Evolutionary conservation across 805 yeast species (phyloP), one percentile per base, ranked within the genome.

Genomic region (Starmerella bombi): DNA sequence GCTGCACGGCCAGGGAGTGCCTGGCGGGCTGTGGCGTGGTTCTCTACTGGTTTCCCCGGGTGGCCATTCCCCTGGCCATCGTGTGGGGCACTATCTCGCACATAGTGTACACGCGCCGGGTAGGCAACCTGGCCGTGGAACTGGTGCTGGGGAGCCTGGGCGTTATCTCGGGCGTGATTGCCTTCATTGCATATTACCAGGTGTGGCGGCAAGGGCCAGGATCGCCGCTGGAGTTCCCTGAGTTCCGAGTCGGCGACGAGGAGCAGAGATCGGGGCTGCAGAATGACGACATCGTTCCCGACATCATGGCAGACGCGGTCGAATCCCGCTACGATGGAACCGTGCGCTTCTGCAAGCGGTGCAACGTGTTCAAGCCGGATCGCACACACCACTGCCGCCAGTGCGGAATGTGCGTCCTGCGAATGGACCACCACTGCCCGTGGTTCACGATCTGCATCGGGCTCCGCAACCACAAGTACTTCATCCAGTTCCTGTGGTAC

Each of bases 371-470:
- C 64, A 65, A 65, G 42, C 69, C 69, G 1, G 69, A 65, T 46
- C 49, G 69, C 14, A 49, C 69, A 6, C 69, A 65, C 42, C 69
- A 65, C 44, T 65, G 69, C 50, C 49, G 63, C 22, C 50, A 57
- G 29, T 65, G 69, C 51, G 46, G 56, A 20, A 42, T 45, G 17
- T 65, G 69, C 40, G 56, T 65, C 16, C 48, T 65, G 58, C 66
- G 46, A 69, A 79, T 59, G 83, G 86, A 42, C 67, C 80, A 43
- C 71, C 71, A 60, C 62, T 93, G 59, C 70, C 96, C 96, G 0
- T 88, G 97, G 97, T 84, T 85, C 59, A 77, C 93, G 2, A 66
- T 74, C 4, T 86, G 96, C 58, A 72, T 88, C 43, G 97, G 97
- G 0, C 79, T 73, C 59, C 62, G 63, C 22, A 88, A 88, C 59